Evolutionary conservation across 179 eudicot genomes (phyloP), one percentile per base, ranked within the genome.

Genomic region (Pouteria campechiana): DNA sequence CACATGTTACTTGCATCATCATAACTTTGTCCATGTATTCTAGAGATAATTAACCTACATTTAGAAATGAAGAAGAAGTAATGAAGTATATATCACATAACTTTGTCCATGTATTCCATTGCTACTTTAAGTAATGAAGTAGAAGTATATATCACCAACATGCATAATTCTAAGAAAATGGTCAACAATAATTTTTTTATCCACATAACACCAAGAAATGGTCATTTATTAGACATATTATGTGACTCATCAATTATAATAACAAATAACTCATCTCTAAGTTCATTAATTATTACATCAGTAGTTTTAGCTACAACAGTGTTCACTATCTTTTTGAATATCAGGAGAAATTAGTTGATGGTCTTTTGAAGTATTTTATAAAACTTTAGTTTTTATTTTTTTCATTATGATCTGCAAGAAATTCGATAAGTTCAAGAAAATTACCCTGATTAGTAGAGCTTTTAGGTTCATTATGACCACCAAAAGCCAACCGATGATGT

Each of bases 211-310:
- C 2, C 46, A 30, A 36, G 15, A 13, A 36, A 54, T 12, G 7
- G 27, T 35, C 57, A 50, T 58, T 36, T 58, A 51, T 1, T 7
- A 3, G 41, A 46, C 3, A 35, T n/a, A 52, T 64, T 60, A 34
- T 42, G 29, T 23, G 51, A 49, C 19, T 58, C 52, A 15, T 46
- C 41, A 51, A 64, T 34, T 24, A 49, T 33, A 1, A 49, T 13
- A 1, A 27, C 16, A 28, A 49, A 49, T 7, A 44, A 27, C 12
- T 27, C 44, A 15, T 54, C 44, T 11, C 51, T 30, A 35, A 54
- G 14, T 10, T 48, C 63, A 24, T 17, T 13, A 8, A 43, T 32
- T 0, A 42, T 43, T 6, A 33, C 41, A 21, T 54, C 28, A 1
- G 17, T 25, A 0, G 29, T 54, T 15, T 44, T 29, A 10, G 9